phyloP scores from a whole-genome alignment of 148 eudicot genomes.

The Fagopyrum homotropicum region DNA sequence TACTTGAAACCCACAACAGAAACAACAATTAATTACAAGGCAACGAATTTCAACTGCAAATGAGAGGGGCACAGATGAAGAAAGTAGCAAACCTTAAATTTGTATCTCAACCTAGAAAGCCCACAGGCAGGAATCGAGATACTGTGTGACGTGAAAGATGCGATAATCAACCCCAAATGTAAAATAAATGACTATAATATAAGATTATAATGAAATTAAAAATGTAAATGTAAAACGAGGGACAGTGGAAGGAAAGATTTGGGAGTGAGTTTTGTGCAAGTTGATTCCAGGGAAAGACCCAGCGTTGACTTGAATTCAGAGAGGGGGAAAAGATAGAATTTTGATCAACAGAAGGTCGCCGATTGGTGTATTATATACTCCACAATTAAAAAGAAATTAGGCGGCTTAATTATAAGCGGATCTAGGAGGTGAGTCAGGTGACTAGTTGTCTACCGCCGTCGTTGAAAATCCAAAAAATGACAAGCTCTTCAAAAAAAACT shows the following conservation, averaged over 20 bases:
- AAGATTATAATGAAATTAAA: neutral
- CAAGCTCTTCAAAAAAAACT: too few relatives aligned
- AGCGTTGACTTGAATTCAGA: neutral
- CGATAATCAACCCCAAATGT: neutral
- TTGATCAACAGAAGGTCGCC: too few relatives aligned
- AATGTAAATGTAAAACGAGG: constrained; percentile 1
- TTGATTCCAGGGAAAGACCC: neutral
- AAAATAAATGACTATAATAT: neutral
- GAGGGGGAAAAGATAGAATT: neutral
- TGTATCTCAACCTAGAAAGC: neutral
- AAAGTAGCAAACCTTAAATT: neutral
- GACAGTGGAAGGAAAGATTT: neutral
- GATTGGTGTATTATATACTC: too few relatives aligned
- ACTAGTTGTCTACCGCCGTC: too few relatives aligned
- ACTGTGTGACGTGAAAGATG: neutral
- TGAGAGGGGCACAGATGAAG: neutral
- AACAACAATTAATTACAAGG: neutral
- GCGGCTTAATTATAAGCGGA: neutral
- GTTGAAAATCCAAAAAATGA: too few relatives aligned
- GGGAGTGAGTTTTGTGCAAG: neutral
- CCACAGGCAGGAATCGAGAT: neutral
- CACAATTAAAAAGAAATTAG: neutral
- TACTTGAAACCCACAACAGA: neutral
- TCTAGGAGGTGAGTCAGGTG: neutral
- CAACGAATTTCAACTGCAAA: neutral